Evolutionary conservation across 257 asterid species (phyloP), one percentile per base, ranked within the genome.

Genomic region (Parsonsia alboflavescens): DNA sequence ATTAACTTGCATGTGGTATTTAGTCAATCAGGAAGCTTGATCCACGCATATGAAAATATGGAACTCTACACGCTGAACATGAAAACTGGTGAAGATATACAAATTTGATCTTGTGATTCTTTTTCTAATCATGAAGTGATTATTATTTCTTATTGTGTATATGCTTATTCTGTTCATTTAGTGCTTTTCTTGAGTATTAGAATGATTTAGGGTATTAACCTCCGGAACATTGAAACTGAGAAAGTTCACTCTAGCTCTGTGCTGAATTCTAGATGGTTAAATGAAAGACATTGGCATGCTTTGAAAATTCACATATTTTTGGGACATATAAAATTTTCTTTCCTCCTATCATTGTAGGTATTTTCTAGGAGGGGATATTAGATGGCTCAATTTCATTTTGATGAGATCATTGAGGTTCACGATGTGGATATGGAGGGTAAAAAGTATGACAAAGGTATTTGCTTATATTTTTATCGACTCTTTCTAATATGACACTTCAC

Each of bases 371-470:
- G 50, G 30, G 41, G 49, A 65, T 63, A 39, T 65, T 19, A 71
- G 70, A 91, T 91, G 97, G 82, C 77, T 13, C 82, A 77, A 1
- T 77, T 87, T 56, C 79, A 80, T 79, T 83, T 89, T 41, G 97
- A 91, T 62, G 97, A 91, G 74, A 82, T 88, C 58, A 80, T 87
- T 71, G 66, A 84, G 82, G 86, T 89, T 70, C 54, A 75, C 8
- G 68, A 77, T 52, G 73, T 77, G 71, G 94, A 89, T 74, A 79
- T 72, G 30, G 89, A 84, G 72, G 93, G 85, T 0, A 89, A 86
- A 21, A 80, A 77, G 72, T 91, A 86, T 70, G 94, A 91, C 74
- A 91, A 89, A 84, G 92, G 97, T 91, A 83, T 10, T n/a, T 39
- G 68, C 5, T 22, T n/a, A 28, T 17, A 12, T 46, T 59, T 4